phyloP scores from a whole-genome alignment of 345 rosid species.

The rapeseed (Brassica napus) region Da-Ae NC_063447.1:30953501-30954000 shows the following conservation, averaged over 20 bases:
- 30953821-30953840: not conserved
- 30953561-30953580: not conserved
- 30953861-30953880: conserved; percentile 91
- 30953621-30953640: conserved; percentile 99
- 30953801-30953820: not conserved
- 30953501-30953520: conserved; percentile 81
- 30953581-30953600: not conserved
- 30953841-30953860: conserved; percentile 17
- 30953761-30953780: not conserved
- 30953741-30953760: too few relatives aligned
- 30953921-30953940: conserved; percentile 47
- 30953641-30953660: conserved; percentile 92
- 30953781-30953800: not conserved
- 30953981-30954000: conserved; percentile 2
- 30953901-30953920: conserved; percentile 84
- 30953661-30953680: conserved; percentile 89
- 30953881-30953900: conserved; percentile 70
- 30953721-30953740: not conserved
- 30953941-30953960: not conserved
- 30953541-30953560: conserved; percentile 25
- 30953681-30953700: conserved; percentile 81
- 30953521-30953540: conserved; percentile 87
- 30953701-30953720: conserved; percentile 54
- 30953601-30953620: conserved; percentile 4
- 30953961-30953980: not conserved